Base-by-base conservation (phyloP, 2,329 filamentous ascomycete genomes). In the Colletotrichum cuscutae region DNA sequence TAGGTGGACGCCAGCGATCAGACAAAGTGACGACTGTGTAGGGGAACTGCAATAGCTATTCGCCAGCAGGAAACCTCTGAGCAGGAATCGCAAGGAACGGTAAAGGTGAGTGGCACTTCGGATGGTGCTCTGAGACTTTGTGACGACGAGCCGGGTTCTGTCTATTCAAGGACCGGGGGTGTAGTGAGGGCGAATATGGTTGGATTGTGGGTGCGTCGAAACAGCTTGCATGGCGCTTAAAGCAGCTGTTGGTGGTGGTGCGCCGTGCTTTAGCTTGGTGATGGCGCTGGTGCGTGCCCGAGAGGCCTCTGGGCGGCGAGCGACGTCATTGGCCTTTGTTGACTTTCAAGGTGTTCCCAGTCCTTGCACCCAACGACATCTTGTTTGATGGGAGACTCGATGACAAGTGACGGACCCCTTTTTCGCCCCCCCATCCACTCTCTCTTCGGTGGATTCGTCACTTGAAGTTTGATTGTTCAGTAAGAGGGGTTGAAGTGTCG, bases 141-240 rank as follows among this genome's bases (percentile, higher is more conserved):
- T 71, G 67, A 59, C 58, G 56, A 71, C 28, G 42, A 35, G 28
- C 24, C 30, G 26, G 28, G 42, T 26, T 67, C 53, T 71, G 52
- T 42, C 59, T 37, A 52, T n/a, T 57, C 46, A 42, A n/a, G 60
- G 19, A 49, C 42, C 30, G 12, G 49, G 66, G 61, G 68, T 73
- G 68, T 72, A 69, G 71, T 66, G 57, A 67, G 42, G 37, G 57
- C 35, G 56, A 28, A 19, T 26, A 24, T 67, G 71, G 71, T 73
- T 73, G 71, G 71, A 63, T 72, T 71, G 71, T 30, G 32, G 3
- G 70, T 53, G 52, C 24, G 61, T 46, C 54, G 68, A 67, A 67
- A 61, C 71, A 58, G 42, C 68, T 71, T 67, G 62, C 57, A 73
- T 72, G 71, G 71, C 71, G 71, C 71, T 73, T 73, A 73, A 73